These are phyloP conservation scores for Cladosporium halotolerans DNA, from an alignment of 2,329 filamentous ascomycete genomes.

Conservation along the genomic window DNA sequence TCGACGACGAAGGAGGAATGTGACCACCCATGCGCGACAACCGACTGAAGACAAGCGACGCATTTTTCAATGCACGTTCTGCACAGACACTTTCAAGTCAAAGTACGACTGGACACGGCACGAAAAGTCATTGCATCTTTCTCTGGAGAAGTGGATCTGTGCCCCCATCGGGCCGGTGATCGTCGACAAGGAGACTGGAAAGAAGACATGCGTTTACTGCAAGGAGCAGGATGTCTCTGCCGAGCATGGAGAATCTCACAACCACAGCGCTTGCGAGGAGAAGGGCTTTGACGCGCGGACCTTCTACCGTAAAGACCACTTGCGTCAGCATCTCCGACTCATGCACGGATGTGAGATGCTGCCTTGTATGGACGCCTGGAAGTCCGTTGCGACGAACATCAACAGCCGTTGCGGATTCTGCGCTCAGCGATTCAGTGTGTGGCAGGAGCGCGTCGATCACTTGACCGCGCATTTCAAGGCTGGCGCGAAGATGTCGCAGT, in stretches of 20 bases:
- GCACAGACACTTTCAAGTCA: slow-evolving; percentile 49
- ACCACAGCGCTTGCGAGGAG: slow-evolving; percentile 60
- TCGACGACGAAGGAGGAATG: slow-evolving; percentile 42
- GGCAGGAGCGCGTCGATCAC: slow-evolving; percentile 49
- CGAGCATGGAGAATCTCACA: slow-evolving; percentile 55
- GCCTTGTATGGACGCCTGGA: slow-evolving; percentile 60
- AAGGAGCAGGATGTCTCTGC: slow-evolving; percentile 46
- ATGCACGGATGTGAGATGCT: slow-evolving; percentile 58
- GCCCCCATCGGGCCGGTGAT: slow-evolving; percentile 54
- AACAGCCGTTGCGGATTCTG: slow-evolving; percentile 52
- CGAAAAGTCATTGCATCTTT: slow-evolving; percentile 58
- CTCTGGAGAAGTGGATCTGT: slow-evolving; percentile 60
- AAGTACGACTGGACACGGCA: slow-evolving; percentile 60
- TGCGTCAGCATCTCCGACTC: slow-evolving; percentile 54
- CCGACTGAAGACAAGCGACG: slow-evolving; percentile 36
- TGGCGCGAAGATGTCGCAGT: slow-evolving; percentile 47
- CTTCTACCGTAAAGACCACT: slow-evolving; percentile 58
- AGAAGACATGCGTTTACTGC: slow-evolving; percentile 55
- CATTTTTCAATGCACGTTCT: slow-evolving; percentile 55
- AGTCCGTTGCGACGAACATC: slow-evolving; percentile 49
- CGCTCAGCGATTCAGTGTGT: slow-evolving; percentile 40
- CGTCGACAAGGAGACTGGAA: slow-evolving; percentile 49
- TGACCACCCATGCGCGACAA: slow-evolving; percentile 22
- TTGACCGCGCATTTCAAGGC: slow-evolving; percentile 50
- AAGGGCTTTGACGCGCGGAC: slow-evolving; percentile 57